Evolutionary conservation across 192 early-diverging fungal genomes (phyloP), one percentile per base, ranked within the genome.

Genomic region (Dissophora globulifera): DNA sequence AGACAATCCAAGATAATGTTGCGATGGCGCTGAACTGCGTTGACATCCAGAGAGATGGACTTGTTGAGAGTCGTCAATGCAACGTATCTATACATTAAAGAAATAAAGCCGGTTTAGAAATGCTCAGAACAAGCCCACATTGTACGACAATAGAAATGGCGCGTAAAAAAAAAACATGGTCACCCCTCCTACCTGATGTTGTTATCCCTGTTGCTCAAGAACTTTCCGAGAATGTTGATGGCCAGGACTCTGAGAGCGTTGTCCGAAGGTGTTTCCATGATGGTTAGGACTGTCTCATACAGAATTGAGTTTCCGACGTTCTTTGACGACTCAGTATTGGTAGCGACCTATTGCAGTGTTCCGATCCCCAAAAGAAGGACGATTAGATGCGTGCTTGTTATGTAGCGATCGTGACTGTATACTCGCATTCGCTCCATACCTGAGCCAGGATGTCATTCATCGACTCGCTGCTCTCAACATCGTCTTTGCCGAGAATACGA

Each of bases 391-490:
- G n/a, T n/a, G n/a, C n/a, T n/a, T n/a, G n/a, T n/a, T n/a, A n/a
- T n/a, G n/a, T n/a, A n/a, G 11, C 13, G 16, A 5, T 13, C 8
- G 4, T 55, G 16, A 16, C 3, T 22, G 29, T 15, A 25, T 1
- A 22, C 19, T 17, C 40, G 32, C 38, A 43, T 50, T 7, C 2
- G 32, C 20, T 27, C 68, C 69, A 12, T 25, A 82, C 95, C 81
- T 95, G 95, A 31, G 98, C 95, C 32, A 99, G 84, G 54, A 97
- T 90, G 59, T 99, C 98, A 82, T 98, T 99, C 92, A 97, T 94
- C 8, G 90, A 83, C 64, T 99, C 98, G 33, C 91, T 90, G 27
- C 91, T 91, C 50, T 86, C 86, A 6, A 87, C 85, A 62, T 96
- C 93, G 63, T 90, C 86, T 48, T 89, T 84, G n/a, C 90, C 94